These are phyloP conservation scores for Kuraishia capsulata DNA, from an alignment of 805 yeast genomes.

Conservation along the genomic window DNA sequence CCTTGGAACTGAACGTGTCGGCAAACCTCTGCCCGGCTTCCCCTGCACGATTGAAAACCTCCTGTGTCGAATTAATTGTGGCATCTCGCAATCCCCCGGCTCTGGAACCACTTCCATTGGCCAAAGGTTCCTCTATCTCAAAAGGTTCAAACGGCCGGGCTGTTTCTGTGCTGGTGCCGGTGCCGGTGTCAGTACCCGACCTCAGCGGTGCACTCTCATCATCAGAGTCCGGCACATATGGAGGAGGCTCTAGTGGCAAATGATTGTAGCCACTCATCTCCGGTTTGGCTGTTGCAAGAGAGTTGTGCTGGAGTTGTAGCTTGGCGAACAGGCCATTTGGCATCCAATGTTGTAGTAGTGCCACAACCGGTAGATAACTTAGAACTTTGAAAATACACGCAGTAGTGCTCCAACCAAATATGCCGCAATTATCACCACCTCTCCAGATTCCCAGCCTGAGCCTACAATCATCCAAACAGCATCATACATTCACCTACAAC, in stretches of 20 bases:
- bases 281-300: neutral
- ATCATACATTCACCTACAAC: no score
- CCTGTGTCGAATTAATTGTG: slow-evolving; percentile 9
- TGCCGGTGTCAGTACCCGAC: neutral
- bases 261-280: slow-evolving; percentile 5
- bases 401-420: no score
- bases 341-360: no score
- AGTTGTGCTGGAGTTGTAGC: no score
- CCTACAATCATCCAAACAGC: no score
- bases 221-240: slow-evolving; percentile 10
- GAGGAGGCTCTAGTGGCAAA: slow-evolving; percentile 23
- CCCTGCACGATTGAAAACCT: slow-evolving; percentile 26
- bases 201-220: neutral
- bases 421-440: no score
- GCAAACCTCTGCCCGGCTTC: slow-evolving; percentile 26
- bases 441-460: no score
- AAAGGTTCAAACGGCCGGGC: slow-evolving; percentile 23
- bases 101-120: no score
- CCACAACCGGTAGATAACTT: no score
- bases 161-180: neutral
- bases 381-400: no score
- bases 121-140: slow-evolving; percentile 31
- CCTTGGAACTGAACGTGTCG: slow-evolving; percentile 22
- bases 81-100: neutral
- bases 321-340: no score